Base-by-base conservation (phyloP, 306 rosid genomes). In the Corylus avellana region DNA sequence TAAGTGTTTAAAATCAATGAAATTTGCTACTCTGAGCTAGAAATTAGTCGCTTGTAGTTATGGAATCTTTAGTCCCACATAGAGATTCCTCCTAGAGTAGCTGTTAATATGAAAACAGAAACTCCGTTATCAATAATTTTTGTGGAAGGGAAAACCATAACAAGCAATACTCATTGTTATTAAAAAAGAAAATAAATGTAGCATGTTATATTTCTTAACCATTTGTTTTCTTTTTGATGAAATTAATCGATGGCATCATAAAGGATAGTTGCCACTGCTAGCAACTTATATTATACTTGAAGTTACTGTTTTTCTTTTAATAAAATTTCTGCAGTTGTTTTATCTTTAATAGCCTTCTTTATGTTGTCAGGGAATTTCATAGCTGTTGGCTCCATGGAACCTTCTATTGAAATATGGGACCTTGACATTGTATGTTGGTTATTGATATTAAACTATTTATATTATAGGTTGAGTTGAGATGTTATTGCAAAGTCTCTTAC, bases 311-410 rank as follows among this genome's bases (percentile, higher is more conserved):
- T 71, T 16, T 77, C 72, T 27, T 20, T 66, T 66, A 12, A 16
- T 66, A 7, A 14, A 29, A 66, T 66, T 63, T 39, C 27, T 78
- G 57, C 70, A 69, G 70, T 81, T 58, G 18, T 44, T 50, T 74
- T 74, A 39, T 75, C 79, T 46, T 55, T 77, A 53, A 70, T 66
- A 75, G 46, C 63, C 81, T 74, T 89, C 49, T 75, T 18, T 68
- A 35, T 50, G 53, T 57, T 77, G 47, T 3, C 91, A 92, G 98
- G 98, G 72, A 94, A 89, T 78, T 92, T 92, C 77, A 54, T 92
- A 79, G 97, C 95, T 67, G 96, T 92, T 81, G 97, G 97, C 74
- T 84, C 96, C 71, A 92, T 94, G 98, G 95, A 89, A 72, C 97
- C 97, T 61, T 76, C 90, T 70, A 92, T 92, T 47, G 97, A 94